Base-by-base conservation (phyloP, 1,284 basidiomycete genomes). In the Cutaneotrichosporon dermatis region DNA sequence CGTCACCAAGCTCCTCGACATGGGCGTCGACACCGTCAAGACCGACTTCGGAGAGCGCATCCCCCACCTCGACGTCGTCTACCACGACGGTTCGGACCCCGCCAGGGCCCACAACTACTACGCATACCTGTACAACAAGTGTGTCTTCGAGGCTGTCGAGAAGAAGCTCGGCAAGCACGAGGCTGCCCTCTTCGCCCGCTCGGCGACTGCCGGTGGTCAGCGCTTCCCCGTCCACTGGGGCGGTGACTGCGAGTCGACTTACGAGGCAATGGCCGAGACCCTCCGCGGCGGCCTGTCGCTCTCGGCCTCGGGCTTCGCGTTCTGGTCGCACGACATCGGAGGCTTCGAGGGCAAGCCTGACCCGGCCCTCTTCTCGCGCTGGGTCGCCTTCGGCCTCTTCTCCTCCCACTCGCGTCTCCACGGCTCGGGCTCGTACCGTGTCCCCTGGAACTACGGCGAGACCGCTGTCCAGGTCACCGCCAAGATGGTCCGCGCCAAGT, bases 211-310 rank as follows among this genome's bases (percentile, higher is more conserved):
- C 7, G 87, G 87, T 44, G 85, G 87, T 5, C 87, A 88, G 77
- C 79, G 86, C 80, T 86, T 69, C 65, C 75, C 73, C 6, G 58
- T 66, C 4, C 74, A 76, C 62, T 88, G 87, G 87, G 86, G 87
- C 37, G 87, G 87, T 3, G 87, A 89, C 65, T 88, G 86, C 73
- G 87, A 88, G 72, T 86, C 85, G 11, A 87, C 86, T 0, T 88
- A 84, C 76, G 86, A 88, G 69, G 88, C 86, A 4, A 89, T 89
- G 87, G 85, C 85, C 0, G 87, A 89, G 76, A 84, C 86, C 0
- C 77, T 88, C 42, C 82, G 87, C 6, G 87, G 88, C 6, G 83
- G 83, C 8, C 76, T 89, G 37, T 86, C 85, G 54, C 75, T 89
- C 63, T 86, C 85, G 1, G 64, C 82, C 1, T 88, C 86, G 15